Percentiles rank a stretch among this genome's conserved stretches.
Conservation (phyloP, 192 early-diverging fungal species). For the Powellomyces hirtus region DNA sequence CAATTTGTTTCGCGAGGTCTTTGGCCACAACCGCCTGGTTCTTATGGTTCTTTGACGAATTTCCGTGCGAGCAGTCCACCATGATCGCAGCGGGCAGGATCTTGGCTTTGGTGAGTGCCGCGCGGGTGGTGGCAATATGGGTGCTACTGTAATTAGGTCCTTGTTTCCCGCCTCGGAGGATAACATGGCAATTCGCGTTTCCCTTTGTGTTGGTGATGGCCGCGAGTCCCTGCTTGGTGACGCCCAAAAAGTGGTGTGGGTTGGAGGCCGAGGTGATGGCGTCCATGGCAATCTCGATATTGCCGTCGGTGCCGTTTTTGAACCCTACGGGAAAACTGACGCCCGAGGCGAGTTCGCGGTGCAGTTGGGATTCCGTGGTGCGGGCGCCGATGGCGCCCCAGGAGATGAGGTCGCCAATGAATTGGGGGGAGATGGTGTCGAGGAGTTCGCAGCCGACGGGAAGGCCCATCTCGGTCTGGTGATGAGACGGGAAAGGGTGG, state of each 20-base stretch:
- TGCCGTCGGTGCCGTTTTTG: constrained; percentile 95
- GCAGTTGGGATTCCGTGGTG: constrained; percentile 83
- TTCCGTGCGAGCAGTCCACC: constrained; percentile 96
- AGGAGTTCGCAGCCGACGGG: constrained; percentile 86
- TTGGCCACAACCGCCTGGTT: constrained; percentile 76
- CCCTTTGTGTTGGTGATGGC: constrained; percentile 87
- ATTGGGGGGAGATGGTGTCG: constrained; percentile 96
- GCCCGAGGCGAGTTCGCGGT: constrained; percentile 89
- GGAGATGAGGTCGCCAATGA: constrained; percentile 84
- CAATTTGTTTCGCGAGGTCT: constrained; percentile 62
- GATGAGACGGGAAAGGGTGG: too few relatives aligned
- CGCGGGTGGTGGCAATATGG: constrained; percentile 48
- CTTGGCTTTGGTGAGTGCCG: constrained; percentile 55
- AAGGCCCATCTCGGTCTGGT: constrained; percentile 59
- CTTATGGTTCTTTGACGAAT: constrained; percentile 82
- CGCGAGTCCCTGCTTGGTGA: constrained; percentile 89
- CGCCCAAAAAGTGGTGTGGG: constrained; percentile 88
- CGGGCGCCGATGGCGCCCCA: constrained; percentile 97
- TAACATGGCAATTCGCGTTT: constrained; percentile 83
- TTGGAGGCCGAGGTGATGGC: constrained; percentile 77
- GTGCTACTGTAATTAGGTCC: constrained; percentile 79
- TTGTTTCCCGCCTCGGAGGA: constrained; percentile 82
- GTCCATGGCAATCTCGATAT: constrained; percentile 80
- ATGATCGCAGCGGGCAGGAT: constrained; percentile 76
- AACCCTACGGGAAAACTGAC: constrained; percentile 91